These are phyloP conservation scores for Penicillium robsamsonii DNA, from an alignment of 495 filamentous ascomycete genomes.

Conservation along the genomic window DNA sequence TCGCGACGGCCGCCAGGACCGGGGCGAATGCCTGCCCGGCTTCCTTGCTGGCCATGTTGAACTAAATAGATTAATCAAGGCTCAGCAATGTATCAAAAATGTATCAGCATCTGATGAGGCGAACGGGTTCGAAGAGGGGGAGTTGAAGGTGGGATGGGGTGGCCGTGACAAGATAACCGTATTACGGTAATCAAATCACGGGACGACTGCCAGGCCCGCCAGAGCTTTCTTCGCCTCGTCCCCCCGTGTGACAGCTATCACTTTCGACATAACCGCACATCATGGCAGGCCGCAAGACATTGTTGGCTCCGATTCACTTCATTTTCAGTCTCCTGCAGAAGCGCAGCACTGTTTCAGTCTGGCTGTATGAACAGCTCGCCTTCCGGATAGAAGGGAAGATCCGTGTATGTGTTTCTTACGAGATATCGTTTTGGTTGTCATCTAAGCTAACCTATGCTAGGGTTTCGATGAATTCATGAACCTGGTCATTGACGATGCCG, in stretches of 20 bases:
- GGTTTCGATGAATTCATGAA: conserved; percentile 99
- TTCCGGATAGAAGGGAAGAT: conserved; percentile 96
- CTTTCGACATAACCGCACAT: conserved; percentile 25
- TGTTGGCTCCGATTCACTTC: conserved; percentile 96
- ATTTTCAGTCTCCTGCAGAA: conserved; percentile 96
- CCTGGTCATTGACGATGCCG: conserved; percentile 89
- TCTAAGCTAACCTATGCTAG: conserved; percentile 37
- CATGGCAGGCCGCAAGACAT: conserved; percentile 87
- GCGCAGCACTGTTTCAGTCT: conserved; percentile 83
- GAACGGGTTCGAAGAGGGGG: conserved; percentile 11
- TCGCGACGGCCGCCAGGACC: conserved; percentile 82
- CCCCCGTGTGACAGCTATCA: conserved; percentile 2
- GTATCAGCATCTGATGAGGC: conserved; percentile 8
- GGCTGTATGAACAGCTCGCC: conserved; percentile 92
- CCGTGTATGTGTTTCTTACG: conserved; percentile 52
- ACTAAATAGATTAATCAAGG: conserved; percentile 10
- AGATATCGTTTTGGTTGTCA: not conserved
- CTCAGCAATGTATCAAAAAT: conserved; percentile 16
- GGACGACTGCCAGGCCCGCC: conserved; percentile 22
- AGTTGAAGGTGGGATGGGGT: conserved; percentile 39
- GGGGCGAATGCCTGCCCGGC: conserved; percentile 71
- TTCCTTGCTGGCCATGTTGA: conserved; percentile 67
- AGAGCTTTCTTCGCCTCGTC: conserved; percentile 19
- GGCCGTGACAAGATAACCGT: conserved; percentile 33
- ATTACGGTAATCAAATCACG: conserved; percentile 30